Percentiles rank a stretch among this genome's conserved stretches.
Conservation (phyloP, 2,329 filamentous ascomycete genomes). For the Microsporum ferrugineum region DNA sequence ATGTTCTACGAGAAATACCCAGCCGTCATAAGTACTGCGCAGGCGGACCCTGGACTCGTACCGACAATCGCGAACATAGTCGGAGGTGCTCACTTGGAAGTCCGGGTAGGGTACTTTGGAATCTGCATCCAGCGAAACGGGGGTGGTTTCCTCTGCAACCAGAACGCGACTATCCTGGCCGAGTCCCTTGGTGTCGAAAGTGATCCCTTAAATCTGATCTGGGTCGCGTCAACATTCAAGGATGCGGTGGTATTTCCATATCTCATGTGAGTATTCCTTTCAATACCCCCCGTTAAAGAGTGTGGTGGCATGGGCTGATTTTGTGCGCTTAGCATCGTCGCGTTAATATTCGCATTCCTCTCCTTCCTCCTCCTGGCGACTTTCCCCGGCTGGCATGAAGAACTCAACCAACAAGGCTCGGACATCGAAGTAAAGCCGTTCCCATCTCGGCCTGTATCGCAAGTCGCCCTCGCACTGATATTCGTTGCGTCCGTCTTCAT, state of each 20-base stretch:
- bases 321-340: conserved; percentile 61
- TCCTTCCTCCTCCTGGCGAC: conserved; percentile 91
- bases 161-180: conserved; percentile 88
- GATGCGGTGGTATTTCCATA: conserved; percentile 98
- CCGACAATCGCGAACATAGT: conserved; percentile 84
- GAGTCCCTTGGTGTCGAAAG: conserved; percentile 82
- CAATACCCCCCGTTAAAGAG: background rate
- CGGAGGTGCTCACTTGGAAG: conserved; percentile 69
- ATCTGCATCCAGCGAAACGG: conserved; percentile 91
- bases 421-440: conserved; percentile 90
- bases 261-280: conserved; percentile 57
- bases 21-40: conserved; percentile 68
- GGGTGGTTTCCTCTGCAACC: conserved; percentile 86
- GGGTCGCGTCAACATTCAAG: conserved; percentile 94
- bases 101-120: conserved; percentile 93
- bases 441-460: conserved; percentile 80
- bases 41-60: conserved; percentile 81
- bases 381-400: conserved; percentile 83
- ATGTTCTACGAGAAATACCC: conserved; percentile 87
- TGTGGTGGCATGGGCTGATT: background rate
- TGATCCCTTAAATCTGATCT: conserved; percentile 92
- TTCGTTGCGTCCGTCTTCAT: conserved; percentile 58
- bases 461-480: conserved; percentile 86
- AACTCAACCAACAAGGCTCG: conserved; percentile 58
- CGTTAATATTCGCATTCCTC: conserved; percentile 92